Base-by-base conservation (phyloP, 495 filamentous ascomycete species). In the Penicillium longicatenatum region DNA sequence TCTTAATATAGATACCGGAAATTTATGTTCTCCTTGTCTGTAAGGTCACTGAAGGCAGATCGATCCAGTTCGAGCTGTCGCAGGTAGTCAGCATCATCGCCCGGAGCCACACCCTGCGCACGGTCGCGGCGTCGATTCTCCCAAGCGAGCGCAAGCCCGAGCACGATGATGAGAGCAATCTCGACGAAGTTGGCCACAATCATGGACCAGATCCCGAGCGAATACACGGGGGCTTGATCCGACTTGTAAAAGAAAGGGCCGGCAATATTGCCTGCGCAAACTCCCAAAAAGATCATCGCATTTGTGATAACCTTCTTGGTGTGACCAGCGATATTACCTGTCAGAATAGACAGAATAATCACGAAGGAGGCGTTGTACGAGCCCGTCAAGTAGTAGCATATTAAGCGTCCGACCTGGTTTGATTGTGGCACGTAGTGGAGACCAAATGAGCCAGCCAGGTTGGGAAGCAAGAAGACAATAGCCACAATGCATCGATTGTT, bases 281-380 rank as follows among this genome's bases (percentile, higher is more conserved):
- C 72, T 1, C 71, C 76, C 1, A 76, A 45, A 60, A 80, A 84
- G 49, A 82, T 71, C 47, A 82, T 75, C 0, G 76, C 82, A 35
- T 82, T 82, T 0, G 78, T 76, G 35, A 81, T 74, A 6, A 80
- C 75, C 47, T 86, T 84, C 66, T 87, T 87, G 2, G 82, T 83
- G 44, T 86, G 82, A 1, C 83, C 79, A 1, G 74, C 81, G 50
- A 72, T 78, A 54, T 83, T 83, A 11, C 71, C 74, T 0, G 81
- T 87, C 4, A 76, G 68, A 14, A 88, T 70, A 11, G 79, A 82
- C 33, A 86, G 72, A 1, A 78, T 74, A 37, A 86, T 68, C 12
- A 84, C 81, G 31, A 81, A 84, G 0, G 84, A 80, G 1, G 82
- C 85, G 54, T 83, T 81, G 59, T 86, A 87, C 0, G 42, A 79